Base-by-base conservation (phyloP, 2,329 filamentous ascomycete genomes). In the Knufia petricola region DNA sequence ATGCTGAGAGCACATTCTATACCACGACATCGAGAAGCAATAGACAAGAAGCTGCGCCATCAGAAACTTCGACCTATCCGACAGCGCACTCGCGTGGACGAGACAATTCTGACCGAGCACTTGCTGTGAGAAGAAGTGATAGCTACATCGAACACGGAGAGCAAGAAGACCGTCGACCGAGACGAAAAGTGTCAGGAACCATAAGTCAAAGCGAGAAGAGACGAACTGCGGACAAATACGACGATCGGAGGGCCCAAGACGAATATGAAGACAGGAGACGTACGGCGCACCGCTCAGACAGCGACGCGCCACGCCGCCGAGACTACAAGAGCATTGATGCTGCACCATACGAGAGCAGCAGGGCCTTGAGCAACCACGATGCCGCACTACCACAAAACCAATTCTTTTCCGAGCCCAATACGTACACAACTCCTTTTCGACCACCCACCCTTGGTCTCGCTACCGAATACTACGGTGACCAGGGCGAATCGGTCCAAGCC, bases 401-500 rank as follows among this genome's bases (percentile, higher is more conserved):
- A 57, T 81, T 81, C 55, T 77, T 77, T 4, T 76, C 76, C 42
- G 77, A 79, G 59, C 73, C 75, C 13, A 52, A 61, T 4, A 62
- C 66, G 9, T 71, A 64, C 51, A 56, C 73, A 8, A 60, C 65
- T 42, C 69, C 75, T 37, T 74, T 71, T 56, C 63, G 67, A 47
- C 70, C 71, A 46, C 64, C 66, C 49, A 17, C 28, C 7, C 6
- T 44, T 12, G 79, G 78, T 26, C 68, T 70, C 30, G 77, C 77
- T 4, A 72, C 79, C 13, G 77, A 80, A 28, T 82, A 79, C 60
- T 82, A 82, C 60, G 71, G 74, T 37, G 79, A 82, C 59, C 72
- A 78, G 56, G 79, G 78, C 9, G 67, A 81, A 59, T 80, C 76
- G 15, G 78, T 82, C 1, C 60, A 66, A 8, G 60, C 67, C 10